Evolutionary conservation across 2,329 filamentous ascomycete species (phyloP), one percentile per base, ranked within the genome.

Genomic region (Ustilaginoidea virens): DNA sequence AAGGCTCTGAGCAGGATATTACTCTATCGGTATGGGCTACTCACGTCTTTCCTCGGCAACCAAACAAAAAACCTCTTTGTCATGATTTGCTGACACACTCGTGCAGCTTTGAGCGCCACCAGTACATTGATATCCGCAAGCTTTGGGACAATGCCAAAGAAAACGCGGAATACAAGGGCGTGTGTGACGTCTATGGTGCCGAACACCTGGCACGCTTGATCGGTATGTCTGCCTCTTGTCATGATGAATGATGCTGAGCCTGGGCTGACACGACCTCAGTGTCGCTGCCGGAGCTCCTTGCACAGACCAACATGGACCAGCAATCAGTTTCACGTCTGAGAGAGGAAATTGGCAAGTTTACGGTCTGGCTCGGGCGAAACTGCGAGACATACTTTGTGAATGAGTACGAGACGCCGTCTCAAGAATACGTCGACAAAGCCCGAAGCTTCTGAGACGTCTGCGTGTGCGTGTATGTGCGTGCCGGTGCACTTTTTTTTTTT

Each of bases 261-360:
- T n/a, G 22, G 22, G 7, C 27, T 29, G 17, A 26, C 12, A 27
- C 7, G 15, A 21, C 4, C 8, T 7, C 13, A 93, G 87, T 92
- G 4, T 79, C 80, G 1, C 74, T 96, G 42, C 87, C 90, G 1
- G 90, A 98, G 48, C 73, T 96, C 23, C 75, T 96, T 36, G 86
- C 86, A 4, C 90, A 98, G 51, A 98, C 90, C 29, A 96, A 96
- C 56, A 93, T 98, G 85, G 90, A 96, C 46, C 66, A 78, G 30
- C 85, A 92, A 50, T 86, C 85, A 3, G 82, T 93, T 23, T 80
- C 77, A 36, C 79, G 85, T 26, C 70, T 96, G 16, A 77, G 85
- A 9, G 83, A 94, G 44, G 90, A 98, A 51, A 66, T 98, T 11
- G 68, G 72, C 40, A 87, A 85, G 53, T 76, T 98, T 53, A 82